Evolutionary conservation across 768 basidiomycete genomes (phyloP).

Genomic region (Dacryopinax primogenitus): DNA sequence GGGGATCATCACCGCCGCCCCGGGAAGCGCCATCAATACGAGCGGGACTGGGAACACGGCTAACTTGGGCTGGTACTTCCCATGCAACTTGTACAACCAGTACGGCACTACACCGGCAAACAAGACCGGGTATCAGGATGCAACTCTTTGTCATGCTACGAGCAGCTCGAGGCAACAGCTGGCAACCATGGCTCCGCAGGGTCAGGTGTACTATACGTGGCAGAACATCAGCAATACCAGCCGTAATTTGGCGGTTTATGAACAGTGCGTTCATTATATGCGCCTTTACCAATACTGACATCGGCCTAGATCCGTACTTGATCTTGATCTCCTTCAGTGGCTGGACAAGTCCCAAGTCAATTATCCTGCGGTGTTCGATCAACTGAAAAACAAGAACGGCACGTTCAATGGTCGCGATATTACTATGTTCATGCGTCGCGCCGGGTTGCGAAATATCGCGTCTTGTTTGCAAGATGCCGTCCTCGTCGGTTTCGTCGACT

Average conservation of each 20-base stretch:
- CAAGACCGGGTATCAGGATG: slow-evolving; percentile 48
- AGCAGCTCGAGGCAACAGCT: slow-evolving; percentile 42
- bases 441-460: slow-evolving; percentile 51
- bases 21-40: slow-evolving; percentile 55
- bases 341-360: slow-evolving; percentile 65
- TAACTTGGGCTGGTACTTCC: slow-evolving; percentile 86
- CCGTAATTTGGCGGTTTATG: slow-evolving; percentile 85
- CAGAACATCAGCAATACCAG: slow-evolving; percentile 53
- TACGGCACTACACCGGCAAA: slow-evolving; percentile 49
- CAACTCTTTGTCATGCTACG: slow-evolving; percentile 61
- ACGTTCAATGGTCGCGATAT: slow-evolving; percentile 74
- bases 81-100: slow-evolving; percentile 84
- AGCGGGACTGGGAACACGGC: slow-evolving; percentile 26
- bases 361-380: slow-evolving; percentile 73
- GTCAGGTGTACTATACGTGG: slow-evolving; percentile 93
- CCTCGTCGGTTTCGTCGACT: slow-evolving; percentile 88
- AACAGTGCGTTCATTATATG: slow-evolving; percentile 50
- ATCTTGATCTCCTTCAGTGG: slow-evolving; percentile 75
- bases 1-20: slow-evolving; percentile 57
- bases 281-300: slow-evolving; percentile 14
- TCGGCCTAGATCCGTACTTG: slow-evolving; percentile 60
- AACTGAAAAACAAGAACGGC: slow-evolving; percentile 53
- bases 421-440: slow-evolving; percentile 70
- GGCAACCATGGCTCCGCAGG: slow-evolving; percentile 40
- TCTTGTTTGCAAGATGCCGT: slow-evolving; percentile 77